phyloP scores from a whole-genome alignment of 768 basidiomycete genomes.

The Neoboletus brunneissimus region DNA sequence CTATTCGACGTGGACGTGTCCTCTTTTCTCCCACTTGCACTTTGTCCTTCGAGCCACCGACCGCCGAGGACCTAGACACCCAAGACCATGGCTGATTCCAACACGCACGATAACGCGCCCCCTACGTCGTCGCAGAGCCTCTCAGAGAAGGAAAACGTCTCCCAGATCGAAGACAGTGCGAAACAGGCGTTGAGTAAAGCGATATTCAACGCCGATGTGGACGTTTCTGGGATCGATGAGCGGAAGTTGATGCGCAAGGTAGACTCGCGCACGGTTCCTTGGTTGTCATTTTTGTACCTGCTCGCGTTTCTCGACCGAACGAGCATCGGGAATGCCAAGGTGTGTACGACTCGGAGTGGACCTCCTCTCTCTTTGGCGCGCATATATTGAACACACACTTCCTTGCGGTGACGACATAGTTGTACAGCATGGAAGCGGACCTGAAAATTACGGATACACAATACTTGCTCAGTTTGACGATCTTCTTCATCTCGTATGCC shows the following conservation, averaged over 20 bases:
- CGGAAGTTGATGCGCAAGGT: slow-evolving; percentile 68
- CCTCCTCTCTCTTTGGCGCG: neutral
- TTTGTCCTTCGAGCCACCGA: neutral
- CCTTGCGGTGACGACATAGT: slow-evolving; percentile 32
- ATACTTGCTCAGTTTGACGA: slow-evolving; percentile 60
- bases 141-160: slow-evolving; percentile 3
- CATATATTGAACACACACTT: neutral
- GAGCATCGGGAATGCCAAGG: slow-evolving; percentile 46
- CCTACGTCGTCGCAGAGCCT: neutral
- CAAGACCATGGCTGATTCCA: neutral
- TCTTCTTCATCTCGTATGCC: slow-evolving; percentile 63
- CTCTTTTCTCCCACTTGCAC: neutral
- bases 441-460: slow-evolving; percentile 63
- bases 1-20: too few relatives aligned
- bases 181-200: neutral
- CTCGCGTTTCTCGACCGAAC: slow-evolving; percentile 67
- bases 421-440: slow-evolving; percentile 59
- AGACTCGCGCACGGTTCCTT: slow-evolving; percentile 62
- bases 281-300: slow-evolving; percentile 73
- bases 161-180: neutral
- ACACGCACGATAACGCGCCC: neutral
- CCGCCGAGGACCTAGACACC: neutral
- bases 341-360: neutral
- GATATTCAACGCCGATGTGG: slow-evolving; percentile 45
- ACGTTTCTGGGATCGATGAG: slow-evolving; percentile 63